Evolutionary conservation across 495 filamentous ascomycete genomes (phyloP).

Genomic region (Podospora anserina): DNA sequence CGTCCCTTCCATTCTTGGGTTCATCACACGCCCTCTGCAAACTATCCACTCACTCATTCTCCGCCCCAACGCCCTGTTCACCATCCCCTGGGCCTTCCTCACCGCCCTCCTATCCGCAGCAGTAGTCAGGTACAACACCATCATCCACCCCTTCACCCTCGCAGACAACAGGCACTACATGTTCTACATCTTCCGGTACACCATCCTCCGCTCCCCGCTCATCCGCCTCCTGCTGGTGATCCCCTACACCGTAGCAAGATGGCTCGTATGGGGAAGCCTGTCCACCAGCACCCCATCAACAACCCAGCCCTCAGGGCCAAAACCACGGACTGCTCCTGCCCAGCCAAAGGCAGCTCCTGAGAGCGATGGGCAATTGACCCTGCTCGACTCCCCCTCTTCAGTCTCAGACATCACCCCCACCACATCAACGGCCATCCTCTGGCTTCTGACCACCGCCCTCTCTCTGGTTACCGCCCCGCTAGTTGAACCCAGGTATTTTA

Average conservation of each 20-base stretch:
- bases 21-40: constrained; percentile 14
- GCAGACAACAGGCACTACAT: constrained; percentile 96
- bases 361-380: background rate
- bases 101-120: constrained; percentile 31
- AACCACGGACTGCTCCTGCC: background rate
- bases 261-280: constrained; percentile 58
- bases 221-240: constrained; percentile 66
- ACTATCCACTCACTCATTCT: constrained; percentile 14
- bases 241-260: constrained; percentile 51
- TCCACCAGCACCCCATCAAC: constrained; percentile 5
- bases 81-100: constrained; percentile 24
- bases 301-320: background rate
- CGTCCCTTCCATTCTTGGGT: constrained; percentile 42
- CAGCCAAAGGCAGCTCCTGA: background rate
- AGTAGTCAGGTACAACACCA: constrained; percentile 77
- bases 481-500: constrained; percentile 92
- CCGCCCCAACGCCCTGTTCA: constrained; percentile 5
- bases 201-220: constrained; percentile 60
- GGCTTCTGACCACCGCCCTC: constrained; percentile 66
- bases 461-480: constrained; percentile 84
- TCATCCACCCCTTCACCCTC: constrained; percentile 92
- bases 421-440: constrained; percentile 54
- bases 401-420: constrained; percentile 16
- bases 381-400: background rate
- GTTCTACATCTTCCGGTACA: constrained; percentile 91